phyloP scores from a whole-genome alignment of 306 rosid species.

The Cucurbita moschata region DNA sequence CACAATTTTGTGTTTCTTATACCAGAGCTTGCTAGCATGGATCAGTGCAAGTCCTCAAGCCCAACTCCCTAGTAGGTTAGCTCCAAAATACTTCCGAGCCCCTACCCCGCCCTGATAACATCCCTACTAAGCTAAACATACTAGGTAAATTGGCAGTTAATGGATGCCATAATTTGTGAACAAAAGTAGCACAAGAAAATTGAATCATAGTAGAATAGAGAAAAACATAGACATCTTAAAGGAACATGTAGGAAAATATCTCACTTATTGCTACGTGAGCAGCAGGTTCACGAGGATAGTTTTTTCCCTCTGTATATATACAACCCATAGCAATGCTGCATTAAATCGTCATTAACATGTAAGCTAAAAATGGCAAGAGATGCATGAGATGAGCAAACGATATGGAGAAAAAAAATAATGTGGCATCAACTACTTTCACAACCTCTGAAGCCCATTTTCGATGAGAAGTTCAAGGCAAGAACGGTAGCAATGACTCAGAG shows the following conservation, averaged over 20 bases:
- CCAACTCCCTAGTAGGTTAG: slow-evolving; percentile 2
- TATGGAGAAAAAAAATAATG: slow-evolving; percentile 3
- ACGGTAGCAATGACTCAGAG: slow-evolving; percentile 95
- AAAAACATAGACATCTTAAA: slow-evolving; percentile 1
- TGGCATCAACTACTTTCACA: slow-evolving; percentile 13
- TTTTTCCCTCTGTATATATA: slow-evolving; percentile 82
- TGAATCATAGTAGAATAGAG: neutral
- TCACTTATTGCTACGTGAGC: slow-evolving; percentile 98
- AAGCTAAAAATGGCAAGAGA: slow-evolving; percentile 7
- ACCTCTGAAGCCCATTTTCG: slow-evolving; percentile 81
- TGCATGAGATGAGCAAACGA: slow-evolving; percentile 12
- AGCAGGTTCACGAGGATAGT: slow-evolving; percentile 98
- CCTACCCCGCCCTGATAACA: neutral
- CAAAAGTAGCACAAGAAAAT: slow-evolving; percentile 1
- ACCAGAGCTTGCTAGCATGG: too few relatives aligned
- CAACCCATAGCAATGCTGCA: slow-evolving; percentile 95
- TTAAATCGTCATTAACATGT: slow-evolving; percentile 9
- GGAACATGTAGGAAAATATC: slow-evolving; percentile 21
- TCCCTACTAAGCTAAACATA: neutral
- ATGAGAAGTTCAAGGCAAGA: slow-evolving; percentile 93
- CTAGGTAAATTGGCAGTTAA: neutral
- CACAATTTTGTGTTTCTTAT: too few relatives aligned
- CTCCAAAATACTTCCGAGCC: neutral
- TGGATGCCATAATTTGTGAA: slow-evolving; percentile 6
- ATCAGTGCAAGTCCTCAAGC: neutral